These are phyloP conservation scores for Pseudopyricularia cyperi DNA, from an alignment of 2,329 filamentous ascomycete genomes.

Conservation along the genomic window DNA sequence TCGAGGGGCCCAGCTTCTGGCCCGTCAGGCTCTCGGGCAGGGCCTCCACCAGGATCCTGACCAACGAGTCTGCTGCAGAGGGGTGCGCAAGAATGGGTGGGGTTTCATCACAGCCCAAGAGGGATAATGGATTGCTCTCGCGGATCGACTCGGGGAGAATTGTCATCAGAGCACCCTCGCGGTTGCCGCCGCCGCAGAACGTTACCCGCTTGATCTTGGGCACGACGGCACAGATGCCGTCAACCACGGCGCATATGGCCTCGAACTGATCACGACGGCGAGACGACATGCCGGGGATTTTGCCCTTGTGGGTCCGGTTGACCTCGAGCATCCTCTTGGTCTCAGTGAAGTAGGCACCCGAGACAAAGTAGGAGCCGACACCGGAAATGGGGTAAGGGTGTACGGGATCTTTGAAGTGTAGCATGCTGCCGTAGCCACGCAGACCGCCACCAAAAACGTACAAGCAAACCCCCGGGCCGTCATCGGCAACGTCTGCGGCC, in stretches of 20 bases:
- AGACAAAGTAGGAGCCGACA: conserved; percentile 65
- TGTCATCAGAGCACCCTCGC: conserved; percentile 71
- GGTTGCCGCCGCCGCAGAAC: conserved; percentile 75
- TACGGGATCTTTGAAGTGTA: conserved; percentile 65
- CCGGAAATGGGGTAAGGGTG: conserved; percentile 72
- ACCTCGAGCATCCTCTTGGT: conserved; percentile 35
- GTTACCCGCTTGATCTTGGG: conserved; percentile 60
- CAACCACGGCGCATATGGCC: conserved; percentile 70
- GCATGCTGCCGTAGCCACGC: conserved; percentile 77
- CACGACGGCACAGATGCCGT: conserved; percentile 56
- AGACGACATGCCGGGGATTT: conserved; percentile 68
- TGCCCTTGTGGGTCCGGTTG: conserved; percentile 35
- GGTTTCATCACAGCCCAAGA: conserved; percentile 13
- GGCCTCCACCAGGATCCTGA: conserved; percentile 10
- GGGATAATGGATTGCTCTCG: conserved; percentile 49
- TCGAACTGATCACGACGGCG: conserved; percentile 70
- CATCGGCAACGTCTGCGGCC: conserved; percentile 10
- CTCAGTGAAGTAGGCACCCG: conserved; percentile 44
- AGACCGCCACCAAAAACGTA: conserved; percentile 88
- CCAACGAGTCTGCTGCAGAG: background rate
- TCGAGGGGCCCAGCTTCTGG: conserved; percentile 8
- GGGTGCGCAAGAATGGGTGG: background rate
- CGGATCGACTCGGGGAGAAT: conserved; percentile 47
- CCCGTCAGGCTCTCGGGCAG: conserved; percentile 17
- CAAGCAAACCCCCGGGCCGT: conserved; percentile 43